These are phyloP conservation scores for Corynascus novoguineensis DNA, from an alignment of 495 filamentous ascomycete species.

Conservation along the genomic window DNA sequence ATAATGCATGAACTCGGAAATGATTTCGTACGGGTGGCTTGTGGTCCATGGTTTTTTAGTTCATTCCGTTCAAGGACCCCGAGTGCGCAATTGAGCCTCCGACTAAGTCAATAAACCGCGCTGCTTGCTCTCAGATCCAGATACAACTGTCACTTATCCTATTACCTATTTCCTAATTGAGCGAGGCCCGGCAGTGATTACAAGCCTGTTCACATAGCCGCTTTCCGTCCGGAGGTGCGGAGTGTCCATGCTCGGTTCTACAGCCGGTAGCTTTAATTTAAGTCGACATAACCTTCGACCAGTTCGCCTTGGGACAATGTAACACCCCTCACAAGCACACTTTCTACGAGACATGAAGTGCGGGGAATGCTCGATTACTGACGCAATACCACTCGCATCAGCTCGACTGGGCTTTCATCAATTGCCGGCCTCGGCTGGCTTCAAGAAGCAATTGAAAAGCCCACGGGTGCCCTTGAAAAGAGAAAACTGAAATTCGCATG, in stretches of 20 bases:
- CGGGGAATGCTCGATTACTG: conserved; percentile 8
- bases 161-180: no score
- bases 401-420: neutral
- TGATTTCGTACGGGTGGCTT: no score
- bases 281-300: neutral
- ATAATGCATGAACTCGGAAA: no score
- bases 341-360: neutral
- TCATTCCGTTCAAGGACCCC: no score
- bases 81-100: no score
- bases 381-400: neutral
- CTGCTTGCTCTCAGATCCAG: no score
- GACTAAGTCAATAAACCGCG: no score
- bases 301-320: conserved; percentile 1
- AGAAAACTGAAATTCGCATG: no score
- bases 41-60: no score
- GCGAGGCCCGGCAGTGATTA: no score
- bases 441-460: neutral
- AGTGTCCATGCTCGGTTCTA: neutral
- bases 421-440: neutral
- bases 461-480: neutral
- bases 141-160: no score
- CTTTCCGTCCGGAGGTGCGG: conserved; percentile 13
- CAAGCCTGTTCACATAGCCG: no score
- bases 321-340: neutral
- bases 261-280: neutral